Conservation (phyloP, 768 basidiomycete species). For the Leccinellum luteum region DNA sequence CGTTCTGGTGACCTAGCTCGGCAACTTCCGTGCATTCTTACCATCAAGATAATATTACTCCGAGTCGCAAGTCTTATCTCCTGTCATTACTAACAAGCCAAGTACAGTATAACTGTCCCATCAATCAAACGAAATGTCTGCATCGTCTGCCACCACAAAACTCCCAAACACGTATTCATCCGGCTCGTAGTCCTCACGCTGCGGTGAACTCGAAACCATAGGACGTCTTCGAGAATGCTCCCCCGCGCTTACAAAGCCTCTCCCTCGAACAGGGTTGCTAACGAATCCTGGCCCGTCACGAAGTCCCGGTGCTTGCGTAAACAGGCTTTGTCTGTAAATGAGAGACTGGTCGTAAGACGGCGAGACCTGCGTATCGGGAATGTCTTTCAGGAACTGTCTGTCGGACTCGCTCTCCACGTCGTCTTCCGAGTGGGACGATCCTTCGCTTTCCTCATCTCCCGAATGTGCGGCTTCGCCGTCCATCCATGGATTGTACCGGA, state of each 20-base stretch:
- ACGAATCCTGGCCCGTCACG: constrained; percentile 51
- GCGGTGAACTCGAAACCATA: constrained; percentile 61
- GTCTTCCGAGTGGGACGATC: constrained; percentile 54
- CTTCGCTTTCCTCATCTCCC: constrained; percentile 72
- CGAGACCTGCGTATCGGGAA: constrained; percentile 64
- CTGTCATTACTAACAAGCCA: neutral
- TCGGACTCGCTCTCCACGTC: constrained; percentile 64
- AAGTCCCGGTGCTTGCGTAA: constrained; percentile 58
- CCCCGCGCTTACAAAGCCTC: constrained; percentile 36
- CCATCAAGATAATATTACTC: neutral
- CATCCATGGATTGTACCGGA: constrained; percentile 45
- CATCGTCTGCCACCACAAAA: constrained; percentile 80
- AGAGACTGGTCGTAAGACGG: constrained; percentile 72
- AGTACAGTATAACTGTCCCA: neutral
- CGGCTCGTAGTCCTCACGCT: constrained; percentile 44
- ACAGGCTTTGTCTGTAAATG: constrained; percentile 66
- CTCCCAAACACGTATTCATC: constrained; percentile 74
- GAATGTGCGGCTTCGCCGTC: constrained; percentile 77
- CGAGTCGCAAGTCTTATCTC: too few relatives aligned
- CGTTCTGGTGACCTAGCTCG: constrained; percentile 1
- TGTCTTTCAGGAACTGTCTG: constrained; percentile 59
- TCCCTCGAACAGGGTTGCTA: constrained; percentile 45
- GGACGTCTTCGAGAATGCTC: constrained; percentile 33
- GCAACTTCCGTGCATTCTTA: constrained; percentile 12
- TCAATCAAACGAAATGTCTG: constrained; percentile 52